Percentiles rank a stretch among this genome's conserved stretches.
Evolutionary conservation across 345 rosid genomes (phyloP).

Genomic region (Eucalyptus fibrosa): DNA sequence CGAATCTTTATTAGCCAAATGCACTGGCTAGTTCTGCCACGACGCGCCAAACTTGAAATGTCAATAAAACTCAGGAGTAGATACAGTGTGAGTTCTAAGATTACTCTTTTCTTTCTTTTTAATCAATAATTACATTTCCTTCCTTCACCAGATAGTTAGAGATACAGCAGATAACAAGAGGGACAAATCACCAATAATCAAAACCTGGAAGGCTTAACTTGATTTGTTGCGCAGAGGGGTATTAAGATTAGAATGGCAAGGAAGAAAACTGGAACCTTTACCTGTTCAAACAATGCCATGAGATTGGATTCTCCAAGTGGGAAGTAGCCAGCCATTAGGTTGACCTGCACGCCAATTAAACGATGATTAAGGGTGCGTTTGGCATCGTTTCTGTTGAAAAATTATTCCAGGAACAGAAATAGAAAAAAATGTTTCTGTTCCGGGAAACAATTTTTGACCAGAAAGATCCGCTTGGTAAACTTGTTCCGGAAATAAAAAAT

Average conservation of each 20-base stretch:
- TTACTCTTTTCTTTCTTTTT: neutral
- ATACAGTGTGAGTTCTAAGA: neutral
- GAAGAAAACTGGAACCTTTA: neutral
- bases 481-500: no score
- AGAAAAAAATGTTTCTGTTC: no score
- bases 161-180: neutral
- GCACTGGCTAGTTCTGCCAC: neutral
- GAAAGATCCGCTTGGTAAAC: no score
- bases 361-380: conserved; percentile 26
- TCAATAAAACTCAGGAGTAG: neutral
- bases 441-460: no score
- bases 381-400: no score
- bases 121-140: neutral
- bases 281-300: conserved; percentile 56
- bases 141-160: neutral
- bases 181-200: neutral
- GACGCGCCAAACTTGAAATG: neutral
- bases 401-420: no score
- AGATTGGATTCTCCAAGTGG: conserved; percentile 89
- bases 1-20: neutral
- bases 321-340: conserved; percentile 86
- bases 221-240: neutral
- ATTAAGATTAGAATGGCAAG: neutral
- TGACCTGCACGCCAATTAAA: conserved; percentile 58
- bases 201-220: neutral